Evolutionary conservation across 345 rosid genomes (phyloP).

Genomic region (Ceriops decandra): DNA sequence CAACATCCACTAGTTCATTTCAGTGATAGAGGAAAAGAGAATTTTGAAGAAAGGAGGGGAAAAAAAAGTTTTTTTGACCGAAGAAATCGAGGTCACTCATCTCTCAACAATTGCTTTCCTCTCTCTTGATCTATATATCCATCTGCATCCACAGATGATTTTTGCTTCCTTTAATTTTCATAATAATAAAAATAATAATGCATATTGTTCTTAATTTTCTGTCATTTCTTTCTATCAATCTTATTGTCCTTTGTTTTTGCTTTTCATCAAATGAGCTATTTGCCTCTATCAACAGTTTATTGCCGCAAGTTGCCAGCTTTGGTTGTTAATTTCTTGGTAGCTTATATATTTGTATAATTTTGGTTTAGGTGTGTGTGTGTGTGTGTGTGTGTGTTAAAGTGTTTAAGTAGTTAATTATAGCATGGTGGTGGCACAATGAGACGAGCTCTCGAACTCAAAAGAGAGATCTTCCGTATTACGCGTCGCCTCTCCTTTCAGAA

Average conservation of each 20-base stretch:
- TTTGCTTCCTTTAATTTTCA: background rate
- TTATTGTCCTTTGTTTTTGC: background rate
- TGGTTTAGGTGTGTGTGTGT: too few relatives aligned
- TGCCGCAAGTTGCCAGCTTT: too few relatives aligned
- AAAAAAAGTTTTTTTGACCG: slow-evolving; percentile 47
- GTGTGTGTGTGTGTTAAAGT: too few relatives aligned
- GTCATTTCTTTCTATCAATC: background rate
- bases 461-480: background rate
- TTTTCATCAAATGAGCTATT: background rate
- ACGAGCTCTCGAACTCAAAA: too few relatives aligned
- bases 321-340: too few relatives aligned
- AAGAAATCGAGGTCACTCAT: slow-evolving; percentile 32
- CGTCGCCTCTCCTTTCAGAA: background rate
- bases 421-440: too few relatives aligned
- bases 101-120: slow-evolving; percentile 5
- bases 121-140: background rate
- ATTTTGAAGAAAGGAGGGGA: slow-evolving; percentile 3
- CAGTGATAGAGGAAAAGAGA: slow-evolving; percentile 3
- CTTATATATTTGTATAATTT: too few relatives aligned
- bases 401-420: too few relatives aligned
- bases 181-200: too few relatives aligned
- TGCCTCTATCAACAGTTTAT: background rate
- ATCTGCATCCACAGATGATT: background rate
- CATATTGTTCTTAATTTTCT: background rate
- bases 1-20: background rate